Percentiles rank a stretch among this genome's conserved stretches.
phyloP scores from a whole-genome alignment of 1,284 basidiomycete genomes.

The Lentinula novae-zelandiae region DNA sequence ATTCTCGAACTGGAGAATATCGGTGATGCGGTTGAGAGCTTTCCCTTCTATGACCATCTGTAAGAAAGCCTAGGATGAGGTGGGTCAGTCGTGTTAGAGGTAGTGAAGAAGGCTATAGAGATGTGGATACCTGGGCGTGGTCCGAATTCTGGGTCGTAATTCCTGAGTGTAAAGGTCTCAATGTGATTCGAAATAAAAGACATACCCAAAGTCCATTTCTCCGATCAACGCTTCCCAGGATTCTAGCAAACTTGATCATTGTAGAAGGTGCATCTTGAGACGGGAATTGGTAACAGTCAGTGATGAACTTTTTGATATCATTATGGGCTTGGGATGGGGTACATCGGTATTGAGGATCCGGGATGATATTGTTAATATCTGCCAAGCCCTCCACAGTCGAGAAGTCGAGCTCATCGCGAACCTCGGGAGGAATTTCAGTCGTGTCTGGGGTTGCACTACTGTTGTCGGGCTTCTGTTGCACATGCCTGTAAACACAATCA shows the following conservation, averaged over 20 bases:
- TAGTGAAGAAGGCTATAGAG: not conserved
- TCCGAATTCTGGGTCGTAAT: constrained; percentile 7
- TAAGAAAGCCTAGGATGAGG: constrained; percentile 6
- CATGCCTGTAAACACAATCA: constrained; percentile 44
- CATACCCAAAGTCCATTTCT: constrained; percentile 52
- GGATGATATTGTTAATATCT: constrained; percentile 35
- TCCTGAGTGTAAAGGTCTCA: not conserved
- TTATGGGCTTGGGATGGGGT: constrained; percentile 51
- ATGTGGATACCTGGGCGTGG: constrained; percentile 5
- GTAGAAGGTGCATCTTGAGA: constrained; percentile 25
- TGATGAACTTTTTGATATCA: constrained; percentile 40
- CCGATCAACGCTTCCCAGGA: constrained; percentile 44
- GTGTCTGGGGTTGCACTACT: constrained; percentile 2
- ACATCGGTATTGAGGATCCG: constrained; percentile 23
- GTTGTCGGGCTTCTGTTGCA: constrained; percentile 18
- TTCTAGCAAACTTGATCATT: constrained; percentile 45
- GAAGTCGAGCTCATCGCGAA: constrained; percentile 21
- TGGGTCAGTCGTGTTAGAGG: too few species aligned
- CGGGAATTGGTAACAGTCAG: constrained; percentile 42
- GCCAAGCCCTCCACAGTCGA: constrained; percentile 44
- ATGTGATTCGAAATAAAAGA: not conserved
- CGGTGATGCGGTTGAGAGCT: constrained; percentile 5
- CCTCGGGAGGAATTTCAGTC: not conserved
- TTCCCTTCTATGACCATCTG: constrained; percentile 12
- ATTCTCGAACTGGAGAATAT: constrained; percentile 40